Percentiles rank a stretch among this genome's conserved stretches.
phyloP scores from a whole-genome alignment of 2,329 filamentous ascomycete species.

The Diplodia mutila region DNA sequence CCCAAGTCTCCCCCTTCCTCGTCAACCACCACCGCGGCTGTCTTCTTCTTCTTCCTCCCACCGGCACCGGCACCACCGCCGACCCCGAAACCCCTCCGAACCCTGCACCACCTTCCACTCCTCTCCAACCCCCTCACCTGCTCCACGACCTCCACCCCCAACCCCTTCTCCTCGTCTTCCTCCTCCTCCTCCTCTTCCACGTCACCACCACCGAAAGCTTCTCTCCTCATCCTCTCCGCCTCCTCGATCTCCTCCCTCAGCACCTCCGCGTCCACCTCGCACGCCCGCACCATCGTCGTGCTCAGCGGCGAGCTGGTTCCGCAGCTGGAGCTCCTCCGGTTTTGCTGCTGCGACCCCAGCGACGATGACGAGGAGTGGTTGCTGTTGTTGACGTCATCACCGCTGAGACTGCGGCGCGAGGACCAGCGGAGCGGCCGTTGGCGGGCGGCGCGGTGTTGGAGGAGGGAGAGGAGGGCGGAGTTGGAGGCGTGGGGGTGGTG shows the following conservation, averaged over 20 bases:
- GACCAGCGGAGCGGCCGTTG: conserved; percentile 1
- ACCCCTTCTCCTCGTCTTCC: conserved; percentile 34
- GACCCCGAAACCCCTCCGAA: background rate
- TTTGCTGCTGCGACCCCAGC: background rate
- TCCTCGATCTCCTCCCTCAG: conserved; percentile 27
- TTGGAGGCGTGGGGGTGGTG: background rate
- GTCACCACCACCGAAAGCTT: conserved; percentile 16
- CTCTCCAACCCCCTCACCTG: conserved; percentile 23
- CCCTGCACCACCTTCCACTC: conserved; percentile 22
- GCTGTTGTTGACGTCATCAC: background rate
- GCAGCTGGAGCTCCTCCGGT: background rate
- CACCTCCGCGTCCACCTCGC: conserved; percentile 16
- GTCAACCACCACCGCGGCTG: background rate
- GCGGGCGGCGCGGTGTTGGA: conserved; percentile 15
- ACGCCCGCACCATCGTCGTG: conserved; percentile 12
- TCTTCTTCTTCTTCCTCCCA: background rate
- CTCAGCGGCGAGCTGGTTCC: conserved; percentile 15
- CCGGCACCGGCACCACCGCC: no score
- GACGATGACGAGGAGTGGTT: background rate
- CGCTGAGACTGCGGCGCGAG: background rate
- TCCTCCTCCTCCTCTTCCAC: conserved; percentile 25
- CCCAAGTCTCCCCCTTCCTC: conserved; percentile 21
- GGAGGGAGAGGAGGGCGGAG: conserved; percentile 5
- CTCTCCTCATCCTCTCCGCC: conserved; percentile 19
- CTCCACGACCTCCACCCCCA: conserved; percentile 29